Conservation (phyloP, 2,329 filamentous ascomycete genomes). For the Fusarium acutatum region DNA sequence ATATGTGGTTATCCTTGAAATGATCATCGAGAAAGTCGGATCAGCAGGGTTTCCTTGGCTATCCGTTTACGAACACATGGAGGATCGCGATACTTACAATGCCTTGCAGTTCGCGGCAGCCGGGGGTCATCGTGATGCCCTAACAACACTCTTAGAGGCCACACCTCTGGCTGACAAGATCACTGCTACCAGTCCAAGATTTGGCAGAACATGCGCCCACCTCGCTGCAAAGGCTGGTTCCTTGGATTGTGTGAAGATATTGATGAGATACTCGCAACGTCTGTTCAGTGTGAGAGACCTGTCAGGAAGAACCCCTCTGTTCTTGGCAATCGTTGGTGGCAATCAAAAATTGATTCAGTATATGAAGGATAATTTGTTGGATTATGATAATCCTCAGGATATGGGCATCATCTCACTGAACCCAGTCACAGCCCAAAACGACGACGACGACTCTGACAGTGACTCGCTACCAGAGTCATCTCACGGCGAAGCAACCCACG, state of each 20-base stretch:
- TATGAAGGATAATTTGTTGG: constrained; percentile 18
- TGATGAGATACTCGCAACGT: constrained; percentile 16
- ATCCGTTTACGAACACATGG: neutral
- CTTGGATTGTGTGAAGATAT: constrained; percentile 29
- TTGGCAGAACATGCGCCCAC: constrained; percentile 29
- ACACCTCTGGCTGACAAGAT: constrained; percentile 15
- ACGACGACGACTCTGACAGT: neutral
- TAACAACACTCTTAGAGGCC: constrained; percentile 25
- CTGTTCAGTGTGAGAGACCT: constrained; percentile 20
- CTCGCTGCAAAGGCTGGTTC: constrained; percentile 27
- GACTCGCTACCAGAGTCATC: neutral
- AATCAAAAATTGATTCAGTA: constrained; percentile 25
- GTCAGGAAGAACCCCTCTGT: constrained; percentile 31
- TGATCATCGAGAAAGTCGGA: constrained; percentile 16
- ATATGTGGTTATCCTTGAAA: constrained; percentile 20
- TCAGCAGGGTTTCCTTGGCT: constrained; percentile 27
- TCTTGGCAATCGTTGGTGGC: constrained; percentile 9
- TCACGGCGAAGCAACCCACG: neutral
- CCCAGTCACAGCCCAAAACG: neutral
- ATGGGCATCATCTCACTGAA: neutral
- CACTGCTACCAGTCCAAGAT: constrained; percentile 7
- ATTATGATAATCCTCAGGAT: neutral
- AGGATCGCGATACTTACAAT: constrained; percentile 23
- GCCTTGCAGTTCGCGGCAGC: constrained; percentile 37
- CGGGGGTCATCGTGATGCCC: constrained; percentile 7